Base-by-base conservation (phyloP, 202 grass and related monocot genomes). In the Panicum hallii region DNA sequence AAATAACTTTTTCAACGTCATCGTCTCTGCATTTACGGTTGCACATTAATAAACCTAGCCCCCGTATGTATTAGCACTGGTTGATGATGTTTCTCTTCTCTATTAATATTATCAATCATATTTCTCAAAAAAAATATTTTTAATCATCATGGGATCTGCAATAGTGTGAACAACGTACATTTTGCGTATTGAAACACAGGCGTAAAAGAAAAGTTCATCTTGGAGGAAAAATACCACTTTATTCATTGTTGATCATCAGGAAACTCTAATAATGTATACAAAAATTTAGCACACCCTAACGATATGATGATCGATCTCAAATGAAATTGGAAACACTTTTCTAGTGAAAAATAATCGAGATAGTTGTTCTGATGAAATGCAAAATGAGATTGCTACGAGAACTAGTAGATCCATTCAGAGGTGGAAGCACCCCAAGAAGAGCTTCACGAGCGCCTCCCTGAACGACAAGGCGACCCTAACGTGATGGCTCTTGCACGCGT, bases 351-450 rank as follows among this genome's bases (percentile, higher is more conserved):
- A 50, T 49, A 72, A 11, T 48, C 13, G 45, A 62, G 45, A 26
- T 60, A 16, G 3, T 14, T 10, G 7, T 78, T 63, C 3, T 11
- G 36, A 38, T 63, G 15, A 50, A 64, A 64, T 3, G 17, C 5
- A 26, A 61, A 63, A 45, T 5, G 1, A 22, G 7, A 17, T 6
- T 9, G 9, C 47, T 17, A 63, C 41, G 55, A 32, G 42, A 14
- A 11, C 7, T 45, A 2, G 7, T 30, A 8, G 12, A 30, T 7
- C 1, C 1, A 23, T 2, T 79, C 77, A 66, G 63, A 79, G 17
- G 32, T 79, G 45, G 62, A 79, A 66, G 9, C 77, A 79, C 17
- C 62, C 62, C 16, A 79, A 2, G 45, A 79, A 79, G 5, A 79
- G 0, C 30, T 67, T 79, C 23, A 65, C 30, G 61, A 79, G 1